Evolutionary conservation across 192 early-diverging fungal species (phyloP).

Genomic region (Coemansia javaensis): DNA sequence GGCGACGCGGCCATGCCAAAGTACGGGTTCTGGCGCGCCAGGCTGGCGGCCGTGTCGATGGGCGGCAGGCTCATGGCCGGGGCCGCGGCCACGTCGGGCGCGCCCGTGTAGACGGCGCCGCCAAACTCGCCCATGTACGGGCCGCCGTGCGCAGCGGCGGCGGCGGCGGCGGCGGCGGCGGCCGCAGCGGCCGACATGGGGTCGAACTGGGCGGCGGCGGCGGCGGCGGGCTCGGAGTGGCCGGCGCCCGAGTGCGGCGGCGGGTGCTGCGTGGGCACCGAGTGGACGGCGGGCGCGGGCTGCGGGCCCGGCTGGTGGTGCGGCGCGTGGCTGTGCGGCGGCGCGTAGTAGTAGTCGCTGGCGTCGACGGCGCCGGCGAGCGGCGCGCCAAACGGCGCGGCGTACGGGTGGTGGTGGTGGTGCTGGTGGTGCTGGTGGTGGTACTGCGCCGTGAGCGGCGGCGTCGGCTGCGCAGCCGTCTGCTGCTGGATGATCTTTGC

Average conservation of each 20-base stretch:
- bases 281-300: constrained; percentile 2
- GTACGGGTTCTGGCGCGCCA: constrained; percentile 36
- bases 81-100: constrained; percentile 20
- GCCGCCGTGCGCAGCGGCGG: constrained; percentile 7
- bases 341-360: constrained; percentile 16
- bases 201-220: constrained; percentile 19
- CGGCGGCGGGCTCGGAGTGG: not conserved
- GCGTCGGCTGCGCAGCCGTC: constrained; percentile 32
- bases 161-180: constrained; percentile 14
- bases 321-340: not conserved
- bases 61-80: constrained; percentile 36
- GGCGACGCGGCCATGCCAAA: constrained; percentile 35
- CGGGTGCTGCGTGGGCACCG: constrained; percentile 17
- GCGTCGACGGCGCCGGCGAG: constrained; percentile 15
- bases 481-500: constrained; percentile 47
- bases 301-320: constrained; percentile 14
- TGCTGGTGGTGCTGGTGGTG: constrained; percentile 10
- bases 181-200: constrained; percentile 13
- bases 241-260: constrained; percentile 6
- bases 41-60: constrained; percentile 17
- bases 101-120: constrained; percentile 23
- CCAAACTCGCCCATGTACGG: constrained; percentile 43
- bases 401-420: too few relatives aligned
- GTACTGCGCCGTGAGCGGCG: constrained; percentile 31
- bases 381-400: constrained; percentile 25